Base-by-base conservation (phyloP, 2,329 filamentous ascomycete species). In the Pseudocercospora pini-densiflorae region DNA sequence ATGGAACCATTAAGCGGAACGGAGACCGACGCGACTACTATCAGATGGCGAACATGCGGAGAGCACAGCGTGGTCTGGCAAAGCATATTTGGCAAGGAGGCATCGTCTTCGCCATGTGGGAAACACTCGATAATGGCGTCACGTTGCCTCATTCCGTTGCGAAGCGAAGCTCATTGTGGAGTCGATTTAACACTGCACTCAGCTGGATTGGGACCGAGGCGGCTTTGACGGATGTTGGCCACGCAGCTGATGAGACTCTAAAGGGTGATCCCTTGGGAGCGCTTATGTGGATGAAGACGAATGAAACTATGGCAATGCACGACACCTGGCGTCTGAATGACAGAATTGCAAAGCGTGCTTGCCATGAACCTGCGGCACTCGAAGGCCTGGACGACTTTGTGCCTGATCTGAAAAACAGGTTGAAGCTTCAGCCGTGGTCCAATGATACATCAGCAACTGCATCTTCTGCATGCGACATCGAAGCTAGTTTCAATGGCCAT, bases 211-310 rank as follows among this genome's bases (percentile, higher is more conserved):
- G 81, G 5, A 66, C 77, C 1, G 65, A 75, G 53, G 69, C 75
- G 27, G 78, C 82, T 7, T 69, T 84, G 19, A 69, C 70, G 3
- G 74, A 83, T 70, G 75, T 78, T 9, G 79, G 79, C 33, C 68
- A 70, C 24, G 76, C 77, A 10, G 70, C 68, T 8, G 59, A 68
- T 0, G 78, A 65, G 45, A 64, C 68, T 5, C 49, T 72, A n/a
- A 60, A 49, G 23, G 66, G 66, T 14, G 59, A 82, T 64, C 82
- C 82, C 12, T 74, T 84, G 3, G 79, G 81, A 5, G 80, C 82
- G 1, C 80, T 84, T 63, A 77, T 80, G 59, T 84, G 81, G 81
- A 67, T 84, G 62, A 84, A 84, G 67, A 79, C 82, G 49, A 74
- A 78, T 10, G 75, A 79, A n/a, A 77, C 81, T 14, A 83, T 83